Conservation (phyloP, 768 basidiomycete genomes). For the Pleurotus eryngii region DNA sequence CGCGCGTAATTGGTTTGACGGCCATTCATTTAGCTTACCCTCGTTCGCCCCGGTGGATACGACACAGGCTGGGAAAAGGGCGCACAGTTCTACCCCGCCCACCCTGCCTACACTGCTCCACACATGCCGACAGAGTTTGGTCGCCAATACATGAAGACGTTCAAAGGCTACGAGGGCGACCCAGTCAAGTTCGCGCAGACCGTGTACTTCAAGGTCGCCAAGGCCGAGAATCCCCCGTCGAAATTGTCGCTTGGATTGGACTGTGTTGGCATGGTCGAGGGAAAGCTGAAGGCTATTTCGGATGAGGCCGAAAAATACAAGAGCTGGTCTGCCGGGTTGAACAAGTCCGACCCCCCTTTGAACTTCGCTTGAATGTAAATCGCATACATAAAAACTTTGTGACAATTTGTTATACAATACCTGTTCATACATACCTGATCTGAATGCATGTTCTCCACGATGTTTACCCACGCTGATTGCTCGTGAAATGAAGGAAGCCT, state of each 20-base stretch:
- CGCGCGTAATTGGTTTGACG: not conserved
- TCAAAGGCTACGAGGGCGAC: conserved; percentile 9
- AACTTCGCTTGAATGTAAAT: not conserved
- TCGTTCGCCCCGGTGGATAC: conserved; percentile 17
- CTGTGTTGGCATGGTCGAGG: not conserved
- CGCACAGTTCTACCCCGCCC: conserved; percentile 8
- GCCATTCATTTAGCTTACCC: conserved; percentile 10
- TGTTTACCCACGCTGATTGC: not conserved
- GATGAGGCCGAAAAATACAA: conserved; percentile 1
- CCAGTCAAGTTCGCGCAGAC: conserved; percentile 6
- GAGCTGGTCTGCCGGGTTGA: conserved; percentile 1
- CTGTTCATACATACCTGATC: not conserved
- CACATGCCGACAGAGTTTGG: conserved; percentile 5
- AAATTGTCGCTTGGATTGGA: conserved; percentile 4
- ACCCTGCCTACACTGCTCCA: conserved; percentile 17
- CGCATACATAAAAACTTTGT: not conserved
- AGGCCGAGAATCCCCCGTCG: not conserved
- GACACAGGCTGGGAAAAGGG: conserved; percentile 13
- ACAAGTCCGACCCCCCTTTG: conserved; percentile 11
- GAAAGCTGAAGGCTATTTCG: not conserved
- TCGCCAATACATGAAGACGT: not conserved
- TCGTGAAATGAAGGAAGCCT: no score
- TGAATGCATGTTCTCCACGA: not conserved
- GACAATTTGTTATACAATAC: not conserved
- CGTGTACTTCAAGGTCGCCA: conserved; percentile 8